Evolutionary conservation across 148 eudicot species (phyloP).

Genomic region (Beta vulgaris): DNA sequence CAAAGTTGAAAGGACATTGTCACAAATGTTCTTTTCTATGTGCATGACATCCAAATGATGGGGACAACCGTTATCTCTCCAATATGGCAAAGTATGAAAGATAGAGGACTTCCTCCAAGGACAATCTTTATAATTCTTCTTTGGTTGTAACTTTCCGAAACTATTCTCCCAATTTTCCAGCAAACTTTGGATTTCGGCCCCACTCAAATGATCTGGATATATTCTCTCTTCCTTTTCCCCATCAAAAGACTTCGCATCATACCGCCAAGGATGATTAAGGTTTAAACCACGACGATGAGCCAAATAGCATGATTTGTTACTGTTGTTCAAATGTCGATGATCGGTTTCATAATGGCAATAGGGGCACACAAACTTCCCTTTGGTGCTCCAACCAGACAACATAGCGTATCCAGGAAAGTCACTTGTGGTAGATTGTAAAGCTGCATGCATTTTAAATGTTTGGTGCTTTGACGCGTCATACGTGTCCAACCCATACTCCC

Average conservation of each 20-base stretch:
- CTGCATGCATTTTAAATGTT: slow-evolving; percentile 2
- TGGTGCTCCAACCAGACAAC: slow-evolving; percentile 7
- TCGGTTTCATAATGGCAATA: not conserved
- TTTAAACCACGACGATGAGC: not conserved
- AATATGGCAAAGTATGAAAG: slow-evolving; percentile 6
- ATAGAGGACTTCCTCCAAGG: slow-evolving; percentile 8
- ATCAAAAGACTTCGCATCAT: not conserved
- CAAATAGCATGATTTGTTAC: not conserved
- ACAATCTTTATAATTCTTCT: not conserved
- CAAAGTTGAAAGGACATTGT: slow-evolving; percentile 2
- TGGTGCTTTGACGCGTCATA: not conserved
- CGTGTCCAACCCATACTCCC: not conserved
- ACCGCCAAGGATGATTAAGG: not conserved
- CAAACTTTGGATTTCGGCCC: not conserved
- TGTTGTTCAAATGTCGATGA: not conserved
- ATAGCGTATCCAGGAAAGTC: slow-evolving; percentile 2
- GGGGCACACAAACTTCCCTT: not conserved
- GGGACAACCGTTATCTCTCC: not conserved
- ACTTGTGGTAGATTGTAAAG: not conserved
- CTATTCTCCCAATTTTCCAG: not conserved
- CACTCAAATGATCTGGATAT: not conserved
- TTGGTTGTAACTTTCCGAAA: not conserved
- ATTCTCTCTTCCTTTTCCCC: not conserved
- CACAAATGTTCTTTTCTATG: slow-evolving; percentile 14
- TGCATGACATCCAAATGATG: slow-evolving; percentile 21